Percentiles rank a stretch among this genome's conserved stretches.
phyloP scores from a whole-genome alignment of 1,139 yeast genomes.

The Saccharomycopsis crataegensis region DNA sequence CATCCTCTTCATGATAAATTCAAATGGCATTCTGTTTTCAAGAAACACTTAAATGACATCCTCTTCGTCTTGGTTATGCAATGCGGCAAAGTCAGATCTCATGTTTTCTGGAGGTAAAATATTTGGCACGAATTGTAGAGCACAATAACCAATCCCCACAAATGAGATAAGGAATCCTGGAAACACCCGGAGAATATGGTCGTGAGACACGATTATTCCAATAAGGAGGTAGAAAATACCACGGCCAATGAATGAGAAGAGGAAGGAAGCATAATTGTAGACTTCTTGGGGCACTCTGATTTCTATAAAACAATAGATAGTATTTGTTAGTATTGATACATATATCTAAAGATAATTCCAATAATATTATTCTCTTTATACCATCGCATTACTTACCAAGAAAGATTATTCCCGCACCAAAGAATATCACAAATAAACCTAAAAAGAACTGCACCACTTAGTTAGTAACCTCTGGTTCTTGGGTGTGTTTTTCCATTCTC shows the following conservation, averaged over 20 bases:
- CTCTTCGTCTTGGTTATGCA: conserved; percentile 17
- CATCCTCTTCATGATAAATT: too few relatives aligned
- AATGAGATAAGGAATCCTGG: conserved; percentile 48
- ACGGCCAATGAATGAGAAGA: conserved; percentile 78
- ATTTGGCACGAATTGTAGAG: conserved; percentile 63
- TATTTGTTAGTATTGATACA: not conserved
- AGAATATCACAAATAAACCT: conserved; percentile 47
- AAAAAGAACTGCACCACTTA: conserved; percentile 37
- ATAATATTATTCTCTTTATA: too few relatives aligned
- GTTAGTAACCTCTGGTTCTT: not conserved
- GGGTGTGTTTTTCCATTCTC: too few relatives aligned
- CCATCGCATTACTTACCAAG: conserved; percentile 42
- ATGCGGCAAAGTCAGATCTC: conserved; percentile 27
- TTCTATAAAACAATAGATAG: conserved; percentile 31
- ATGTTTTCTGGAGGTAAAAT: conserved; percentile 69
- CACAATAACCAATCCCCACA: conserved; percentile 51
- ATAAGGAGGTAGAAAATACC: conserved; percentile 67
- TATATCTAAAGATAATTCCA: not conserved
- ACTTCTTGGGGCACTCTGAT: conserved; percentile 63
- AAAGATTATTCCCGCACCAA: conserved; percentile 49
- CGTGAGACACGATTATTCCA: conserved; percentile 57
- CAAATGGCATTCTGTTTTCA: too few relatives aligned
- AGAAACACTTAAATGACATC: conserved; percentile 13
- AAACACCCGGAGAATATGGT: conserved; percentile 47
- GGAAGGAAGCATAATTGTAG: conserved; percentile 66